phyloP scores from a whole-genome alignment of 306 rosid genomes.

The Cucumis hystrix region DNA sequence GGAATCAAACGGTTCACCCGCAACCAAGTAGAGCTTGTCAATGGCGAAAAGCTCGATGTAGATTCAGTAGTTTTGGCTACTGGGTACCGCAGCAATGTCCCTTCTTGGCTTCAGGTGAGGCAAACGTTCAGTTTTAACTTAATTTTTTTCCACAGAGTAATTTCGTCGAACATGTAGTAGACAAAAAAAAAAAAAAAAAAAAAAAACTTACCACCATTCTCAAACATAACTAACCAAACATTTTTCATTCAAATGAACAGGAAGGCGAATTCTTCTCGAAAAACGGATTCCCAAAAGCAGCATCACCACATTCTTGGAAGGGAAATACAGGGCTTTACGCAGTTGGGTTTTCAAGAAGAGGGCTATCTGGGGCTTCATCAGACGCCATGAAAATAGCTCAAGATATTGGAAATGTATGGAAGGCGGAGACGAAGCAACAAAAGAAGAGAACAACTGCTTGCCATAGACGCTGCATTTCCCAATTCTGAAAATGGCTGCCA shows the following conservation, averaged over 20 bases:
- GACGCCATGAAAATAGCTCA: constrained; percentile 71
- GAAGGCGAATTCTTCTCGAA: constrained; percentile 76
- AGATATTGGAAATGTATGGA: constrained; percentile 80
- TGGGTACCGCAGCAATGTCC: constrained; percentile 91
- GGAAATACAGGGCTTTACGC: constrained; percentile 83
- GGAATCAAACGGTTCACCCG: constrained; percentile 47
- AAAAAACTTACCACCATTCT: not conserved
- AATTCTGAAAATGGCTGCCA: constrained; percentile 28
- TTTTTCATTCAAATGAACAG: constrained; percentile 25
- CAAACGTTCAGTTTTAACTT: constrained; percentile 5
- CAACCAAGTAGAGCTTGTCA: constrained; percentile 40
- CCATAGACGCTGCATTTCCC: constrained; percentile 79
- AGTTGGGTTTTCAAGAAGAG: constrained; percentile 87
- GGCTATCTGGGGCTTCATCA: constrained; percentile 73
- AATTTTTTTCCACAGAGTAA: not conserved
- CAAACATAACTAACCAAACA: not conserved
- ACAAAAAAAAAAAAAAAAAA: not conserved
- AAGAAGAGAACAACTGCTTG: constrained; percentile 43
- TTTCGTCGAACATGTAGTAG: not conserved
- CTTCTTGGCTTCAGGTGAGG: constrained; percentile 92
- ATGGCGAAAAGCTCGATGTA: constrained; percentile 37
- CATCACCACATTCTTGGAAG: constrained; percentile 83
- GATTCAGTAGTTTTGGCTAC: constrained; percentile 79
- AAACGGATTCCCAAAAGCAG: constrained; percentile 69
- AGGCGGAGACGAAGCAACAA: constrained; percentile 44